Conservation (phyloP, 2,329 filamentous ascomycete genomes). For the Penicillium sp. region DNA sequence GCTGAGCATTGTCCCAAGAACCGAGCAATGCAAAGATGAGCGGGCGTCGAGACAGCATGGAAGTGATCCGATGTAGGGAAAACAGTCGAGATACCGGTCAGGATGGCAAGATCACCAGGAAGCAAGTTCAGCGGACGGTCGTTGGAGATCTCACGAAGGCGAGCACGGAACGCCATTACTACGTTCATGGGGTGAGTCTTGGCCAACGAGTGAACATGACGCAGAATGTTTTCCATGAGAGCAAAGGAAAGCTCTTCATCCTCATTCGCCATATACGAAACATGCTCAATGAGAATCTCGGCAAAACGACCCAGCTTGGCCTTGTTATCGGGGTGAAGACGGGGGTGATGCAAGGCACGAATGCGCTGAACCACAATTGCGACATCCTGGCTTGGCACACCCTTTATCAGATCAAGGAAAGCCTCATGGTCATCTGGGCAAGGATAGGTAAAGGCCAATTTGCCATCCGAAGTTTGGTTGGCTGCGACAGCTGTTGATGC, state of each 20-base stretch:
- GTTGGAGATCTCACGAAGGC: constrained; percentile 60
- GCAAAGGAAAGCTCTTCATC: constrained; percentile 58
- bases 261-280: constrained; percentile 58
- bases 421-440: constrained; percentile 80
- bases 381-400: constrained; percentile 64
- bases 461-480: constrained; percentile 46
- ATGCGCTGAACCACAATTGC: constrained; percentile 85
- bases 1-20: constrained; percentile 79
- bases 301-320: constrained; percentile 65
- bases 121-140: constrained; percentile 53
- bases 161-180: constrained; percentile 72
- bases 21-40: constrained; percentile 78
- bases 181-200: constrained; percentile 81
- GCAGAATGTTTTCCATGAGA: constrained; percentile 75
- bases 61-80: constrained; percentile 98
- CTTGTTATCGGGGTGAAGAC: constrained; percentile 82
- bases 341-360: constrained; percentile 86
- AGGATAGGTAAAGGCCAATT: constrained; percentile 76
- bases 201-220: constrained; percentile 89
- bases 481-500: constrained; percentile 43
- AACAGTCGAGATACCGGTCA: constrained; percentile 79
- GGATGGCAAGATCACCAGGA: constrained; percentile 75
- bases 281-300: constrained; percentile 53
- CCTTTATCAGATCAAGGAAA: constrained; percentile 64
- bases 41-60: constrained; percentile 89